These are phyloP conservation scores for Candida maesae DNA, from an alignment of 805 yeast genomes.

Conservation along the genomic window DNA sequence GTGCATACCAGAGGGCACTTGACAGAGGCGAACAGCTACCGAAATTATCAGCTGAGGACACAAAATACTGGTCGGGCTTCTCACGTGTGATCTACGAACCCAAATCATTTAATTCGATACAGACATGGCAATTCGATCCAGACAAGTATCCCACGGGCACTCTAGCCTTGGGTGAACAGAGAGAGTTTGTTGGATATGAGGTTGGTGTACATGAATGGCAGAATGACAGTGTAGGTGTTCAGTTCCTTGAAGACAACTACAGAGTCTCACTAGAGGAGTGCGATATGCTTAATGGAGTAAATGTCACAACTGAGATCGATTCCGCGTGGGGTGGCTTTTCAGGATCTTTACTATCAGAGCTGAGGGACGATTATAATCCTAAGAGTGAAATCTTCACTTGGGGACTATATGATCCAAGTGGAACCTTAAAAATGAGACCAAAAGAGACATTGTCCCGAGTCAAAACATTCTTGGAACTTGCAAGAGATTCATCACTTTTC, in stretches of 20 bases:
- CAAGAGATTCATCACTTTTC: conserved; percentile 47
- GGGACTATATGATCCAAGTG: conserved; percentile 36
- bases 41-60: conserved; percentile 36
- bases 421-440: conserved; percentile 10
- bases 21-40: conserved; percentile 43
- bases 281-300: conserved; percentile 71
- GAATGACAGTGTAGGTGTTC: conserved; percentile 34
- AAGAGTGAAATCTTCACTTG: conserved; percentile 45
- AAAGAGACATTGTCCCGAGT: conserved; percentile 37
- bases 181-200: conserved; percentile 43
- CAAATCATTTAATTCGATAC: conserved; percentile 46
- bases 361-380: conserved; percentile 69
- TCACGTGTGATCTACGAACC: conserved; percentile 66
- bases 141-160: conserved; percentile 27
- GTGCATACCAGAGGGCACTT: conserved; percentile 59
- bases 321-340: conserved; percentile 84
- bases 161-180: conserved; percentile 24
- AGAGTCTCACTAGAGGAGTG: conserved; percentile 68
- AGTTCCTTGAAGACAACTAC: conserved; percentile 55
- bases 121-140: conserved; percentile 57
- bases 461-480: conserved; percentile 41
- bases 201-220: conserved; percentile 62
- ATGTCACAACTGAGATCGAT: conserved; percentile 66
- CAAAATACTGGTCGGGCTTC: conserved; percentile 79
- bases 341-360: conserved; percentile 41